phyloP scores from a whole-genome alignment of 176 grass and related monocot genomes.

The Alloteropsis semialata region DNA sequence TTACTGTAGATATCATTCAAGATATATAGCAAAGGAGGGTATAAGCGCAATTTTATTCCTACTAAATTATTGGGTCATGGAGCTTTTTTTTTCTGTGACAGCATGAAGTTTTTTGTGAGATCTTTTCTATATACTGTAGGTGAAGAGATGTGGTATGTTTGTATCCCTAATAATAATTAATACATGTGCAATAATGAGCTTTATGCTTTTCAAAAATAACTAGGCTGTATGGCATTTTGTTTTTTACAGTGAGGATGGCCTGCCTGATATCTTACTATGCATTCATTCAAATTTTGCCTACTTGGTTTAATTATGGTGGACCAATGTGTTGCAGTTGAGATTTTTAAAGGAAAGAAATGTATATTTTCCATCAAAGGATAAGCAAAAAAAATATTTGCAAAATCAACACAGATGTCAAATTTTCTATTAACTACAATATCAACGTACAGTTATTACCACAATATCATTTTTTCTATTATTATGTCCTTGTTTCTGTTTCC shows the following conservation, averaged over 20 bases:
- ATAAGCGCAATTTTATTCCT: not conserved
- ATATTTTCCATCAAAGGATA: not conserved
- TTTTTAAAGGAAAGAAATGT: no score
- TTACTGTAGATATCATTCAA: no score
- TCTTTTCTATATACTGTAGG: not conserved
- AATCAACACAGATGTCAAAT: not conserved
- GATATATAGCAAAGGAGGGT: not conserved
- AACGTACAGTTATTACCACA: not conserved
- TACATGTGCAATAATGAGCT: no score
- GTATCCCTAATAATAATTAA: no score
- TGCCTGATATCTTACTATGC: not conserved
- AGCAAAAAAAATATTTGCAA: not conserved
- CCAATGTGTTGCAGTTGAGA: not conserved
- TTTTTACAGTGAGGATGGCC: no score
- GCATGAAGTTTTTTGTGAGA: not conserved
- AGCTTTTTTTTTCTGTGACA: not conserved
- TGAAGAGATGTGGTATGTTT: not conserved
- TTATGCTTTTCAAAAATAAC: no score
- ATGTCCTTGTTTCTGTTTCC: not conserved
- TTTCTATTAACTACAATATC: not conserved
- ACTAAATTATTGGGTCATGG: not conserved
- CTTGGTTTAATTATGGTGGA: not conserved
- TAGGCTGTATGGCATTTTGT: not conserved
- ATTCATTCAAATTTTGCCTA: not conserved
- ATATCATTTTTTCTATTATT: not conserved